A percentile compares a stretch with the other conserved stretches of the same genome.
These are phyloP conservation scores for Apocynum venetum DNA, from an alignment of 257 asterid species.

Conservation along the genomic window DNA sequence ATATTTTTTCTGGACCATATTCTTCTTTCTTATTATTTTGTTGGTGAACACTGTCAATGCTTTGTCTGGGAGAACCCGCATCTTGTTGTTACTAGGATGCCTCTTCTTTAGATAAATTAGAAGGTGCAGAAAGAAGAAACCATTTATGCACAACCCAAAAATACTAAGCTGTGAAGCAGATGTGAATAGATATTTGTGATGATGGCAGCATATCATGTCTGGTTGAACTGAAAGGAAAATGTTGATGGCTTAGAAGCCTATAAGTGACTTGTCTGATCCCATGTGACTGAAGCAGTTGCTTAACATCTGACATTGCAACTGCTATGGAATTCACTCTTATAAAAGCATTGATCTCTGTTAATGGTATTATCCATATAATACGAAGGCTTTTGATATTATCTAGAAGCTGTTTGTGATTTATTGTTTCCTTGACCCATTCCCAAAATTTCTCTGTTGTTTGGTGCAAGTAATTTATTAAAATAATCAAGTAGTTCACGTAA, in stretches of 20 bases:
- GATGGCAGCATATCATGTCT: neutral
- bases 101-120: neutral
- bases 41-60: neutral
- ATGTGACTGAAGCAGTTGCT: neutral
- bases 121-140: neutral
- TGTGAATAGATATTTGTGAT: neutral
- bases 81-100: neutral
- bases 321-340: neutral
- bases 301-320: neutral
- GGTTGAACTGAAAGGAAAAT: neutral
- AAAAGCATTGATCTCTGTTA: neutral
- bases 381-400: neutral
- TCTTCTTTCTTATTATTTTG: neutral
- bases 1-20: neutral
- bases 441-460: neutral
- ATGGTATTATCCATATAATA: neutral
- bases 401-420: neutral
- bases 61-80: neutral
- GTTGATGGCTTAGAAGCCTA: neutral
- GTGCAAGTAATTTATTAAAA: neutral
- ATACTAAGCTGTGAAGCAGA: neutral
- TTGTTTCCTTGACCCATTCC: neutral
- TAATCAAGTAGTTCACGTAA: neutral
- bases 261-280: neutral
- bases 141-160: neutral